phyloP scores from a whole-genome alignment of 495 filamentous ascomycete species.

The Aspergillus wentii region DNA sequence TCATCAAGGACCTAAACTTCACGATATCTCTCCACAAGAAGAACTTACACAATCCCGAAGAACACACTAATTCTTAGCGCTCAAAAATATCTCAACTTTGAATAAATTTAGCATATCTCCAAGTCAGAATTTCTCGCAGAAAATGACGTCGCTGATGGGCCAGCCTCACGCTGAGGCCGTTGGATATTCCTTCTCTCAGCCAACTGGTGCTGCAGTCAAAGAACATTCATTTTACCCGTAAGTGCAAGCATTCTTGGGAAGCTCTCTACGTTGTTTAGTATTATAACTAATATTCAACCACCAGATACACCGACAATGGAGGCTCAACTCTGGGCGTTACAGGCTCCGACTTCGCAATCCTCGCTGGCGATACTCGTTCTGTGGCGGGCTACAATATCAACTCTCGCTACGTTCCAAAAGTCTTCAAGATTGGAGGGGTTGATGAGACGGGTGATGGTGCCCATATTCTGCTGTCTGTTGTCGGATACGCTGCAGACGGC shows the following conservation, averaged over 20 bases:
- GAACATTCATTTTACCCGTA: conserved; percentile 96
- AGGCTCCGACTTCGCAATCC: conserved; percentile 87
- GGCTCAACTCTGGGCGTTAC: conserved; percentile 94
- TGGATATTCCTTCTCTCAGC: conserved; percentile 59
- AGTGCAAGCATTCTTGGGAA: too few relatives aligned
- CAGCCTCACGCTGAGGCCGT: conserved; percentile 36
- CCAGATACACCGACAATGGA: conserved; percentile 96
- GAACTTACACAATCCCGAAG: background rate
- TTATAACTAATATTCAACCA: conserved; percentile 6
- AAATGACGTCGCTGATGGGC: conserved; percentile 44
- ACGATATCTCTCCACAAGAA: conserved; percentile 1
- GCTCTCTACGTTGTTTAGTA: too few relatives aligned
- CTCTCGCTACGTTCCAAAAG: conserved; percentile 86
- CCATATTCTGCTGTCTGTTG: conserved; percentile 83
- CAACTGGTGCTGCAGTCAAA: conserved; percentile 43
- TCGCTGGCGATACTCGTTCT: conserved; percentile 93
- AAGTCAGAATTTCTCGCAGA: conserved; percentile 5
- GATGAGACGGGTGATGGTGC: conserved; percentile 77
- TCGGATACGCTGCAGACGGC: conserved; percentile 93
- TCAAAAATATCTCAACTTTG: background rate
- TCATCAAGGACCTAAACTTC: conserved; percentile 6
- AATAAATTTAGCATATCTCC: background rate
- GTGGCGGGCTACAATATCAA: conserved; percentile 98
- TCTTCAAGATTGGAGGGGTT: conserved; percentile 92
- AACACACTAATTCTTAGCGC: background rate